Percentiles rank a stretch among this genome's conserved stretches.
phyloP scores from a whole-genome alignment of 83 land plant species.

The Isoetes engelmannii region DNA sequence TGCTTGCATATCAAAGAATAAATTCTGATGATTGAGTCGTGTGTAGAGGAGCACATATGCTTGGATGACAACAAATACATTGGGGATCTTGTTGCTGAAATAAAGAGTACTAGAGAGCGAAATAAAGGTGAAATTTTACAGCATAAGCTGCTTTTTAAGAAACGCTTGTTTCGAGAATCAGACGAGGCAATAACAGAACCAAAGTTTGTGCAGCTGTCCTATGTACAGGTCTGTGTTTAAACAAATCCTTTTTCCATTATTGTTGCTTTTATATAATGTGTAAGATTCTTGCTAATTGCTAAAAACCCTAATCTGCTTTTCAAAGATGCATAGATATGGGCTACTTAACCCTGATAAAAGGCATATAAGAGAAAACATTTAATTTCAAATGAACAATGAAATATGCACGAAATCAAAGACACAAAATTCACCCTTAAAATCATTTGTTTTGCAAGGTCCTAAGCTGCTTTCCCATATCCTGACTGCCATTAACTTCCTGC shows the following conservation, averaged over 20 bases:
- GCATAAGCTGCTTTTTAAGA: constrained; percentile 7
- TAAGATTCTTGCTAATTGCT: not conserved
- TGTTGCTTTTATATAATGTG: not conserved
- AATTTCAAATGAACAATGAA: too few species aligned
- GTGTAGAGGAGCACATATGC: constrained; percentile 5
- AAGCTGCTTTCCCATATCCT: too few species aligned
- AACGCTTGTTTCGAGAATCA: constrained; percentile 5
- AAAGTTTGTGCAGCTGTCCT: constrained; percentile 4
- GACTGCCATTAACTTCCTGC: too few species aligned
- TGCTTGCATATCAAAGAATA: too few species aligned
- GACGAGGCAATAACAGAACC: constrained; percentile 10
- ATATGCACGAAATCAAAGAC: too few species aligned
- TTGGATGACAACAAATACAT: constrained; percentile 8
- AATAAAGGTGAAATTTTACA: constrained; percentile 5
- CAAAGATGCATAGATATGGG: too few species aligned
- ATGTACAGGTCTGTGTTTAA: not conserved
- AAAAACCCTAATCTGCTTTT: too few species aligned
- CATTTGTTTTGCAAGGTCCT: too few species aligned
- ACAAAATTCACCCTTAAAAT: too few species aligned
- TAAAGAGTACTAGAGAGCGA: not conserved
- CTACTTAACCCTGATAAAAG: too few species aligned
- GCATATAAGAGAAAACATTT: too few species aligned
- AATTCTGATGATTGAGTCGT: too few species aligned
- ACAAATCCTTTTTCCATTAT: not conserved
- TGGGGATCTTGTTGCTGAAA: constrained; percentile 9